These are phyloP conservation scores for Thymus quinquecostatus DNA, from an alignment of 257 asterid species.

Conservation along the genomic window DNA sequence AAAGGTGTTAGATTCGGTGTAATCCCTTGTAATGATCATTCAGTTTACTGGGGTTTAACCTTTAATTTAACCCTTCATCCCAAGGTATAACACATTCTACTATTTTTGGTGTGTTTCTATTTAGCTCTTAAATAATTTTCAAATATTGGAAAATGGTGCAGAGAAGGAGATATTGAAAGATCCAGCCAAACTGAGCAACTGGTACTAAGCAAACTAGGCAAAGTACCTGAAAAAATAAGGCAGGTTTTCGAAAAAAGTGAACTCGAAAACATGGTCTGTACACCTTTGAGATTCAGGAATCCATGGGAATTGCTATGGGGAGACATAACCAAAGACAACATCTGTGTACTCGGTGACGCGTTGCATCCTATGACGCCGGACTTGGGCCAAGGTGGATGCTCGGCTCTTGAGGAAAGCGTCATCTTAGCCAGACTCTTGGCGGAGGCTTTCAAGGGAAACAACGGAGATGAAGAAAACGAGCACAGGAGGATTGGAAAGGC, in stretches of 20 bases:
- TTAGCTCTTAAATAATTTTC: neutral
- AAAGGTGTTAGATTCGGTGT: slow-evolving; percentile 24
- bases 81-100: neutral
- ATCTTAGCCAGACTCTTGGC: slow-evolving; percentile 5
- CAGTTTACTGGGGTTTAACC: slow-evolving; percentile 5
- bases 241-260: neutral
- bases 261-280: neutral
- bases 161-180: slow-evolving; percentile 14
- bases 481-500: neutral
- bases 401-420: slow-evolving; percentile 20
- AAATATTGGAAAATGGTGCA: neutral
- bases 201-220: slow-evolving; percentile 21
- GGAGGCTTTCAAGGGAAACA: neutral
- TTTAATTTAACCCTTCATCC: slow-evolving; percentile 12
- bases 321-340: slow-evolving; percentile 8
- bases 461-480: neutral
- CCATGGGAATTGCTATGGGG: slow-evolving; percentile 29
- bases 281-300: neutral
- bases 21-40: slow-evolving; percentile 14
- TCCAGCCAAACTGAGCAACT: slow-evolving; percentile 4
- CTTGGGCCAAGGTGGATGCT: slow-evolving; percentile 13
- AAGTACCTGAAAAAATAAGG: neutral
- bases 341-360: slow-evolving; percentile 19
- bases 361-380: slow-evolving; percentile 27
- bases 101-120: neutral